Evolutionary conservation across 768 basidiomycete genomes (phyloP).

Genomic region (Sutorius australiensis): DNA sequence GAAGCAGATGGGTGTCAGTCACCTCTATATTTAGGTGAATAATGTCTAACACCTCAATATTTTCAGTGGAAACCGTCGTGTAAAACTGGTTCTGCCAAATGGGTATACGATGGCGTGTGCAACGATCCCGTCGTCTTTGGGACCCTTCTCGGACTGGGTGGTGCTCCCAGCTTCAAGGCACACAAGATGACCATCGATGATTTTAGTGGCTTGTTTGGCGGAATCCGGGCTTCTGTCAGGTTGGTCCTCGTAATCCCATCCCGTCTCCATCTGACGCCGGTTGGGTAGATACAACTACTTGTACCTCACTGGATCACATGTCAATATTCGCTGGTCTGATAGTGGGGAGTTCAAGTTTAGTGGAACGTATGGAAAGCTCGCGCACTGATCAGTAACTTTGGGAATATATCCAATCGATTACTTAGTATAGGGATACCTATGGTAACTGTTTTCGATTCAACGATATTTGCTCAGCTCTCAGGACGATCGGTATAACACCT

Average conservation of each 20-base stretch:
- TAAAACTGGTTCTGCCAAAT: conserved; percentile 44
- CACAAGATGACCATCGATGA: conserved; percentile 41
- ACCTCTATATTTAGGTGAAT: background rate
- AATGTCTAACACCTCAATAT: background rate
- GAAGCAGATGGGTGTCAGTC: conserved; percentile 44
- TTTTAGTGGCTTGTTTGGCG: conserved; percentile 35
- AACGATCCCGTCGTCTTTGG: conserved; percentile 47
- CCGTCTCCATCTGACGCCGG: background rate
- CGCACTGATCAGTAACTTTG: background rate
- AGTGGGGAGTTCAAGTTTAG: conserved; percentile 57
- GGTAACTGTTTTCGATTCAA: conserved; percentile 6
- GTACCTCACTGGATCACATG: conserved; percentile 37
- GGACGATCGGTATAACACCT: conserved; percentile 28
- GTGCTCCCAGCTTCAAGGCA: conserved; percentile 47
- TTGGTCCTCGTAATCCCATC: conserved; percentile 12
- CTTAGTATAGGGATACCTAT: background rate
- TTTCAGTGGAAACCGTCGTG: conserved; percentile 51
- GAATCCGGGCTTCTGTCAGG: conserved; percentile 36
- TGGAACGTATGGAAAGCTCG: conserved; percentile 41
- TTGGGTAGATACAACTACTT: conserved; percentile 37
- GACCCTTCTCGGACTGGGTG: conserved; percentile 38
- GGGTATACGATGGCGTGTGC: conserved; percentile 52
- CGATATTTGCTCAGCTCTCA: conserved; percentile 15
- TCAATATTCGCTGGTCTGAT: conserved; percentile 45
- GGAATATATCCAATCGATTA: background rate